Evolutionary conservation across 2,329 filamentous ascomycete genomes (phyloP), one percentile per base, ranked within the genome.

Genomic region (Aquanectria penicillioides): DNA sequence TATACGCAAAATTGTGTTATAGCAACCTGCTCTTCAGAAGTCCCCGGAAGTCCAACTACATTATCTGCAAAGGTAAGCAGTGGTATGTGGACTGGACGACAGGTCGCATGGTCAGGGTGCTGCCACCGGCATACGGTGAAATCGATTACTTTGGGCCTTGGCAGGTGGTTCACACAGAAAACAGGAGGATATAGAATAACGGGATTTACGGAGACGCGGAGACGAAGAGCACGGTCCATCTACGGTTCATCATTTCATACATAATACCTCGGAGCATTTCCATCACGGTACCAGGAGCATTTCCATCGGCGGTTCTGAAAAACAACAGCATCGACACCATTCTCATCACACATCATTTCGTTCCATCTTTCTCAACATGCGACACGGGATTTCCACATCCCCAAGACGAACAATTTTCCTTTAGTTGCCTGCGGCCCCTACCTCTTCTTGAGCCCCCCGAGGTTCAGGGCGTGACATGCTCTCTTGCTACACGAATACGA

Each of bases 1-100:
- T 86, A 23, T 87, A 87, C 59, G 85, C 85, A 48, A 85, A 84
- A 71, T 77, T 86, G 9, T 87, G 85, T 73, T 86, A 86, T 71
- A 81, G 82, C n/a, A 82, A 85, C 46, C 74, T 87, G 9, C 76
- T 86, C 20, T 84, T 83, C 70, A 78, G 82, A 55, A 83, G 81
- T 57, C 85, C 85, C 20, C 77, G 85, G 49, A 86, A 87, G 70
- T 83, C 80, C 59, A 84, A 85, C 66, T 84, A 83, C 63, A 80
- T 87, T 55, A 80, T 87, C 66, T 78, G 77, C 71, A 80, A 82
- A 61, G 85, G 84, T 36, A 85, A 83, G 69, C 79, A 83, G 67
- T 87, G 84, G 83, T 80, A 80, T 58, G 83, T 87, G 37, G 84
- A 87, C 75, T 87, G 85, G 85, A 73, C 74, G 12, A 86, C 83